phyloP scores from a whole-genome alignment of 2,329 filamentous ascomycete genomes.

The Plectosphaerella sp. region DNA sequence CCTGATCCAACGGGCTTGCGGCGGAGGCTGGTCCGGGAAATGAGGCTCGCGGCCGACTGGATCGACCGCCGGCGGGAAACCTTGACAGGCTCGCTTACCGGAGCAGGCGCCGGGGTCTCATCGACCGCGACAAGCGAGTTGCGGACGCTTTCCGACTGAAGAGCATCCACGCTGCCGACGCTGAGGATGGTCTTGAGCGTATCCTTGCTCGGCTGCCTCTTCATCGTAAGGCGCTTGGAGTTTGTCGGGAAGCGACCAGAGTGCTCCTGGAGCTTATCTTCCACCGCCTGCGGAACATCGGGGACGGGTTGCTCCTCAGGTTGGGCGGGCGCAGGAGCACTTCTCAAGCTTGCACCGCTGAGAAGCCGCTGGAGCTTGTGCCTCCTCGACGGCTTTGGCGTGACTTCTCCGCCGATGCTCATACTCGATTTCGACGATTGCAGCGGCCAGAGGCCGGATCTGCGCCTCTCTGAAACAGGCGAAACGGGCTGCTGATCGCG shows the following conservation, averaged over 20 bases:
- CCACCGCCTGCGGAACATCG: constrained; percentile 27
- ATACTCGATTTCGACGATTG: constrained; percentile 15
- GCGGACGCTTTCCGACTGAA: not conserved
- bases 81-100: not conserved
- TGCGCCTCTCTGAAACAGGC: not conserved
- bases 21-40: constrained; percentile 8
- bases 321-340: constrained; percentile 24
- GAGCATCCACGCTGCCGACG: constrained; percentile 37
- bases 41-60: constrained; percentile 10
- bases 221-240: constrained; percentile 30
- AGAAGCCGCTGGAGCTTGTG: constrained; percentile 36
- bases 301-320: constrained; percentile 25
- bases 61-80: constrained; percentile 7
- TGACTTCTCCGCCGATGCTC: constrained; percentile 25
- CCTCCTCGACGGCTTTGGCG: constrained; percentile 17
- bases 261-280: constrained; percentile 29
- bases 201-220: constrained; percentile 38
- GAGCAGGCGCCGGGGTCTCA: not conserved
- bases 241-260: constrained; percentile 25
- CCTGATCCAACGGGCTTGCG: constrained; percentile 7
- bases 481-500: not conserved
- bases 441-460: not conserved
- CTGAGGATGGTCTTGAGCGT: constrained; percentile 46
- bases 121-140: not conserved
- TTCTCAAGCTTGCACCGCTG: constrained; percentile 22